These are phyloP conservation scores for Monilinia polystroma DNA, from an alignment of 2,329 filamentous ascomycete species.

Conservation along the genomic window DNA sequence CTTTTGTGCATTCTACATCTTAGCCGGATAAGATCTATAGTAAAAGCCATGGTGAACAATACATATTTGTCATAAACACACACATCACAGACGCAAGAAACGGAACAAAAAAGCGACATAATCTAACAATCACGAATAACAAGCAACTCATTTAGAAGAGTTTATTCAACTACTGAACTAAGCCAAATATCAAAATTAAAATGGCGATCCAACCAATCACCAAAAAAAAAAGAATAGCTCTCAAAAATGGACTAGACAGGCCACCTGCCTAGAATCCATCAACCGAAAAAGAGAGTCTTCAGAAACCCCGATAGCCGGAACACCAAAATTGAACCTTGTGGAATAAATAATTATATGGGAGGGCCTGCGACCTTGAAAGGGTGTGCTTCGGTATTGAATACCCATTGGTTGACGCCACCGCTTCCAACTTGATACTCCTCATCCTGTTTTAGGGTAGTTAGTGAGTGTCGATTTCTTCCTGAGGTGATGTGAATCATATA, in stretches of 20 bases:
- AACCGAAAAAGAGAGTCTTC: background rate
- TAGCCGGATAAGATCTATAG: no score
- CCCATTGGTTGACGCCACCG: slow-evolving; percentile 53
- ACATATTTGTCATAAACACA: no score
- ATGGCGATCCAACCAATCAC: background rate
- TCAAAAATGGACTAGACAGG: background rate
- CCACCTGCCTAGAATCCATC: background rate
- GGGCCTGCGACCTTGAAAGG: slow-evolving; percentile 49
- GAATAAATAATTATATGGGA: slow-evolving; percentile 28
- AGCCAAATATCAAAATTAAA: background rate
- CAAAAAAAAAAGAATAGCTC: background rate
- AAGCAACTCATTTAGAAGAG: background rate
- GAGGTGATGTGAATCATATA: background rate
- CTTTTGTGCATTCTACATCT: no score
- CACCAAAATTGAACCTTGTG: background rate
- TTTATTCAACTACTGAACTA: background rate
- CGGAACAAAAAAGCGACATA: no score
- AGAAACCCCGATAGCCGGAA: no score
- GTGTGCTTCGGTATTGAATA: slow-evolving; percentile 67
- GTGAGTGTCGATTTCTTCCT: background rate
- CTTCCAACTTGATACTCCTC: slow-evolving; percentile 53
- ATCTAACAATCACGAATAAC: no score
- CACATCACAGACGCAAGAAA: no score
- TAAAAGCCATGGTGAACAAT: no score
- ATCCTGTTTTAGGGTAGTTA: slow-evolving; percentile 33